These are phyloP conservation scores for Olyra latifolia DNA, from an alignment of 176 grass and related monocot species.

Conservation along the genomic window DNA sequence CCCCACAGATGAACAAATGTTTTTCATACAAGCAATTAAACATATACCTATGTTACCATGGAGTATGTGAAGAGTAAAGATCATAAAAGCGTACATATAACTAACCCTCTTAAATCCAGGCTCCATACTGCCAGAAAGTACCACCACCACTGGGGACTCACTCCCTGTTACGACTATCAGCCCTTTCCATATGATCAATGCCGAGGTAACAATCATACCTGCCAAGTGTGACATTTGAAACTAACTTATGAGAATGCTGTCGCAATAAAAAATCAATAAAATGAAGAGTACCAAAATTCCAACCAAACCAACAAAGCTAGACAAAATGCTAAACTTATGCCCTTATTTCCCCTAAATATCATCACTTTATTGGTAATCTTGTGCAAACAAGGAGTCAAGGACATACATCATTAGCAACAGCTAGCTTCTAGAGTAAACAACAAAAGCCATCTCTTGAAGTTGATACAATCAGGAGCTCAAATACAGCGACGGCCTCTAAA, in stretches of 20 bases:
- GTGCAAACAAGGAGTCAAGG: neutral
- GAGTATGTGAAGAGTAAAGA: neutral
- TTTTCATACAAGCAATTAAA: neutral
- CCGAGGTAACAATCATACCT: conserved; percentile 78
- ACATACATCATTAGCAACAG: neutral
- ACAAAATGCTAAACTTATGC: neutral
- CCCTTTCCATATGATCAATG: conserved; percentile 75
- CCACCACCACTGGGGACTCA: conserved; percentile 71
- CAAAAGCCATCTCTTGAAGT: neutral
- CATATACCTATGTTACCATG: neutral
- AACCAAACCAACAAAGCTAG: neutral
- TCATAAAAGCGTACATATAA: conserved; percentile 5
- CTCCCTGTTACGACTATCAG: conserved; percentile 62
- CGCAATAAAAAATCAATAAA: neutral
- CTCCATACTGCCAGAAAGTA: conserved; percentile 78
- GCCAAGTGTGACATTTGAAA: conserved; percentile 25
- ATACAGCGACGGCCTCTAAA: too few relatives aligned
- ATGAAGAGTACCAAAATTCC: neutral
- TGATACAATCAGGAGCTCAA: neutral
- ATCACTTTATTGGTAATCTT: neutral
- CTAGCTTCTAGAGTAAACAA: neutral
- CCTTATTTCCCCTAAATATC: neutral
- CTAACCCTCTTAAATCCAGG: conserved; percentile 74
- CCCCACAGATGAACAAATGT: neutral
- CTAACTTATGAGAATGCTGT: neutral